These are phyloP conservation scores for Fonsecaea monophora DNA, from an alignment of 2,329 filamentous ascomycete genomes.

Conservation along the genomic window DNA sequence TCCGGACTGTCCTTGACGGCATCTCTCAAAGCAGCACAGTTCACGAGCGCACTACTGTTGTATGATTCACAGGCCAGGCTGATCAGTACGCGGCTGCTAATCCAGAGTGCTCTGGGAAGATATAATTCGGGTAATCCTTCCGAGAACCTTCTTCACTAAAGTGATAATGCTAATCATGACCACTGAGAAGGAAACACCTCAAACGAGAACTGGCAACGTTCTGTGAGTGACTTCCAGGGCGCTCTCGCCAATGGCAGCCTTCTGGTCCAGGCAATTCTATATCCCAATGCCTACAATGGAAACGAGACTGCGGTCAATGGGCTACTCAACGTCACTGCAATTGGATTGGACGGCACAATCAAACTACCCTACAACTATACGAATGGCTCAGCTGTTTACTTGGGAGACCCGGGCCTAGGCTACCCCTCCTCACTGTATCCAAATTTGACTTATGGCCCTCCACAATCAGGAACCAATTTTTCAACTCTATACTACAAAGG, in stretches of 20 bases:
- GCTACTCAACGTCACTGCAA: slow-evolving; percentile 69
- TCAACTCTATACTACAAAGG: slow-evolving; percentile 53
- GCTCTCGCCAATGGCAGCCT: slow-evolving; percentile 68
- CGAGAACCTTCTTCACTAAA: background rate
- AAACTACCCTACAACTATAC: slow-evolving; percentile 66
- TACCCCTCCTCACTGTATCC: slow-evolving; percentile 78
- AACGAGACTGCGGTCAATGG: slow-evolving; percentile 50
- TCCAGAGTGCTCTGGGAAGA: slow-evolving; percentile 59
- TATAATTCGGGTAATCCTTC: slow-evolving; percentile 51
- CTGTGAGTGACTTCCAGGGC: slow-evolving; percentile 70
- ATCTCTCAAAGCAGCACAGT: slow-evolving; percentile 82
- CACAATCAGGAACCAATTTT: slow-evolving; percentile 36
- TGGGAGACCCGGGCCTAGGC: slow-evolving; percentile 69
- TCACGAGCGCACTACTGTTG: slow-evolving; percentile 78
- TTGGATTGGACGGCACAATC: slow-evolving; percentile 55
- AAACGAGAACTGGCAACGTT: slow-evolving; percentile 65
- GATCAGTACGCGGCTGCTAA: slow-evolving; percentile 68
- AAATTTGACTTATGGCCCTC: slow-evolving; percentile 70
- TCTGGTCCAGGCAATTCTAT: slow-evolving; percentile 76
- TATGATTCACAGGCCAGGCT: slow-evolving; percentile 76
- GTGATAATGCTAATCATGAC: slow-evolving; percentile 1
- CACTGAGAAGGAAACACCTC: slow-evolving; percentile 58
- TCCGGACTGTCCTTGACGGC: slow-evolving; percentile 77
- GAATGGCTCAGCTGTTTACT: slow-evolving; percentile 64
- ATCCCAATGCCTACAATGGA: slow-evolving; percentile 70